A percentile compares a stretch with the other conserved stretches of the same genome.
phyloP scores from a whole-genome alignment of 1,139 yeast genomes.

The Debaryomyces udenii region DNA sequence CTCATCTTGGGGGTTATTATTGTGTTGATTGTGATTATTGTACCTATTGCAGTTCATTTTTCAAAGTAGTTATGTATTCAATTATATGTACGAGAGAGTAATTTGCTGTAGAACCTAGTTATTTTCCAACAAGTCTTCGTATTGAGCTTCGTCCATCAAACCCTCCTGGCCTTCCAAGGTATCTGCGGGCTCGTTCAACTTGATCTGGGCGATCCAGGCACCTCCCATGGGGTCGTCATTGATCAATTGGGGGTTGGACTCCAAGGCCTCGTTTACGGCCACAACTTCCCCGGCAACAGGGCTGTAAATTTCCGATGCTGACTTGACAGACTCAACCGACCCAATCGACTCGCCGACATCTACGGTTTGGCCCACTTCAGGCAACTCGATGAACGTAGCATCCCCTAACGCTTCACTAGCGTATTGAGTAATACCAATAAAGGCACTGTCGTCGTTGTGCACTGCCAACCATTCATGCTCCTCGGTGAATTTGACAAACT shows the following conservation, averaged over 20 bases:
- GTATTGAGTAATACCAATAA: slow-evolving; percentile 89
- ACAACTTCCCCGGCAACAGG: slow-evolving; percentile 81
- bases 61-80: slow-evolving; percentile 9
- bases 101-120: slow-evolving; percentile 25
- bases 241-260: slow-evolving; percentile 73
- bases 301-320: slow-evolving; percentile 89
- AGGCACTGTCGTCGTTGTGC: slow-evolving; percentile 80
- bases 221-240: slow-evolving; percentile 90
- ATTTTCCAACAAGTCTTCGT: slow-evolving; percentile 63
- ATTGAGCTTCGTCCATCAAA: slow-evolving; percentile 55
- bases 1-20: slow-evolving; percentile 79
- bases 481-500: slow-evolving; percentile 66
- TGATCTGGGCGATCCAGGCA: slow-evolving; percentile 89
- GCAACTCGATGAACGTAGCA: slow-evolving; percentile 91
- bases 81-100: slow-evolving; percentile 9
- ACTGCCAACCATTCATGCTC: slow-evolving; percentile 97
- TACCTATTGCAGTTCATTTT: slow-evolving; percentile 91
- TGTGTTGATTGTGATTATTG: slow-evolving; percentile 83
- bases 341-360: slow-evolving; percentile 84
- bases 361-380: slow-evolving; percentile 69
- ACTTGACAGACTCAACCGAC: slow-evolving; percentile 91
- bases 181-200: slow-evolving; percentile 43
- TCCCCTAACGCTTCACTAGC: slow-evolving; percentile 99
- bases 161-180: slow-evolving; percentile 31
- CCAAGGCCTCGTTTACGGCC: slow-evolving; percentile 70